Conservation (phyloP, 2,329 filamentous ascomycete genomes). For the Fusarium mexicanum region DNA sequence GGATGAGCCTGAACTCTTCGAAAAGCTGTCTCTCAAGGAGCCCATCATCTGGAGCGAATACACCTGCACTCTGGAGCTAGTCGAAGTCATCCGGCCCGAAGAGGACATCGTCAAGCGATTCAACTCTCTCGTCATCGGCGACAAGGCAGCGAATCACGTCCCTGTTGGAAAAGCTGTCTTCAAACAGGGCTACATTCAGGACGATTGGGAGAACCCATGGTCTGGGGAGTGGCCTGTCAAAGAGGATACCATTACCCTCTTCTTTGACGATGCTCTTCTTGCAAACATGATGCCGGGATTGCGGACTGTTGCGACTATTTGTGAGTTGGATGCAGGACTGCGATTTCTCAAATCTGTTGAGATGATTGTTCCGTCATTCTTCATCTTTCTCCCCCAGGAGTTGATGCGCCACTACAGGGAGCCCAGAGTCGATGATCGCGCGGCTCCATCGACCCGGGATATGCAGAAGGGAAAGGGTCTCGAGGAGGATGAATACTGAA, state of each 20-base stretch:
- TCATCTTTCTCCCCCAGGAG: slow-evolving; percentile 73
- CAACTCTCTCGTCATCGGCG: slow-evolving; percentile 50
- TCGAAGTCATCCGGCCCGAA: slow-evolving; percentile 58
- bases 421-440: slow-evolving; percentile 57
- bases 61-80: slow-evolving; percentile 69
- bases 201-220: slow-evolving; percentile 55
- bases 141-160: slow-evolving; percentile 47
- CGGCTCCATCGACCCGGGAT: slow-evolving; percentile 56
- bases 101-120: slow-evolving; percentile 56
- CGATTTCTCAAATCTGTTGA: slow-evolving; percentile 70
- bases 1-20: slow-evolving; percentile 46
- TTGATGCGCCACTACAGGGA: slow-evolving; percentile 74
- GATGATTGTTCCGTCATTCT: slow-evolving; percentile 68
- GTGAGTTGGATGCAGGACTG: slow-evolving; percentile 69
- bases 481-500: slow-evolving; percentile 32
- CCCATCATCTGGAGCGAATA: slow-evolving; percentile 55
- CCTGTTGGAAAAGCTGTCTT: slow-evolving; percentile 58
- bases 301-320: slow-evolving; percentile 67
- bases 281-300: slow-evolving; percentile 69
- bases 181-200: slow-evolving; percentile 57
- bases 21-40: slow-evolving; percentile 35
- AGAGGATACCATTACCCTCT: slow-evolving; percentile 57
- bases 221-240: slow-evolving; percentile 18
- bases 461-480: slow-evolving; percentile 36
- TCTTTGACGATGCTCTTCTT: slow-evolving; percentile 70